A percentile compares a stretch with the other conserved stretches of the same genome.
phyloP scores from a whole-genome alignment of 768 basidiomycete species.

The Rhodosporidiobolus odoratus region DNA sequence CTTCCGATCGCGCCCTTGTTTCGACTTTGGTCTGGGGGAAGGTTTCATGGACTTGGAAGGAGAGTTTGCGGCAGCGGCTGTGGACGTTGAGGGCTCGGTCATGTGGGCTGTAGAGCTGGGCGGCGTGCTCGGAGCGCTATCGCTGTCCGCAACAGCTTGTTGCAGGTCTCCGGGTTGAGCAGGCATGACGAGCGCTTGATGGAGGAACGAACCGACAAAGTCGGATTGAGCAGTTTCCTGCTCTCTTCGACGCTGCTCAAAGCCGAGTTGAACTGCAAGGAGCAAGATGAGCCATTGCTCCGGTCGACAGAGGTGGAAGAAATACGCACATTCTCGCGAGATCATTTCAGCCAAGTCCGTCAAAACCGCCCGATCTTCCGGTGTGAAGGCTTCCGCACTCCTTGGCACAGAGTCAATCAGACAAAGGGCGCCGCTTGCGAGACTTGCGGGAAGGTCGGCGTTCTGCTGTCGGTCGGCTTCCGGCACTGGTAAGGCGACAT shows the following conservation, averaged over 20 bases:
- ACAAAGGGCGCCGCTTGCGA: slow-evolving; percentile 29
- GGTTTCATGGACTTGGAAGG: background rate
- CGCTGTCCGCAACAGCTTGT: background rate
- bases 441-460: background rate
- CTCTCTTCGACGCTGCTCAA: slow-evolving; percentile 23
- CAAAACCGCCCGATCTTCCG: slow-evolving; percentile 22
- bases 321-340: slow-evolving; percentile 22
- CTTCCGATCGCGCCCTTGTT: background rate
- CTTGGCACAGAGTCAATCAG: slow-evolving; percentile 16
- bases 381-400: background rate
- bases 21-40: background rate
- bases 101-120: background rate
- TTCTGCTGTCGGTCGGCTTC: background rate
- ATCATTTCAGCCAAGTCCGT: slow-evolving; percentile 30
- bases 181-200: slow-evolving; percentile 26
- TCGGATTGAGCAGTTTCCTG: slow-evolving; percentile 19
- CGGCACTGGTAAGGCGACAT: slow-evolving; percentile 17
- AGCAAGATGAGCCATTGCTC: background rate
- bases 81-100: background rate
- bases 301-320: background rate
- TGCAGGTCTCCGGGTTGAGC: slow-evolving; percentile 2
- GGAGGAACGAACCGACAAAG: slow-evolving; percentile 19
- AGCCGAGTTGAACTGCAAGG: slow-evolving; percentile 25
- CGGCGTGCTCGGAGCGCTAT: background rate
- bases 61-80: background rate